Conservation (phyloP, 176 grass and related monocot species). For the Typha latifolia region DNA sequence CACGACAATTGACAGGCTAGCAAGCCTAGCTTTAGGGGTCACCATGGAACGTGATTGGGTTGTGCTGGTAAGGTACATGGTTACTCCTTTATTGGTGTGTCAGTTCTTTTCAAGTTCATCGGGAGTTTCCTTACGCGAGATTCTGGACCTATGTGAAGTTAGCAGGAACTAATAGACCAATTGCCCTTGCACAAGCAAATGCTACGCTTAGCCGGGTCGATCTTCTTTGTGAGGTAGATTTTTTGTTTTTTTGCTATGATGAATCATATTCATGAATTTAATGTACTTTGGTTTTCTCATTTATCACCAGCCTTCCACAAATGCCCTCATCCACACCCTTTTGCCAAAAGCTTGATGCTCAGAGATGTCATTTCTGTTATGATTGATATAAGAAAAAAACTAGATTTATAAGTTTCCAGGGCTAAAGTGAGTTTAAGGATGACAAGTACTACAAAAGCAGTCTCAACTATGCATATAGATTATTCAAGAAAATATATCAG, state of each 20-base stretch:
- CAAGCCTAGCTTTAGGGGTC: slow-evolving; percentile 78
- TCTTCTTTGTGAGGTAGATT: slow-evolving; percentile 70
- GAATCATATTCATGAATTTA: too few species aligned
- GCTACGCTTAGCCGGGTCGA: slow-evolving; percentile 79
- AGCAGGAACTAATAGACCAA: slow-evolving; percentile 79
- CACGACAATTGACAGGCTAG: slow-evolving; percentile 76
- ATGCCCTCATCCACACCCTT: too few species aligned
- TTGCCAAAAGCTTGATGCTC: too few species aligned
- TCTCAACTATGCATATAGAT: neutral
- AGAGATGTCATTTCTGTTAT: slow-evolving; percentile 6
- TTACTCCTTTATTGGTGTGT: neutral
- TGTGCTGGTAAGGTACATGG: slow-evolving; percentile 55
- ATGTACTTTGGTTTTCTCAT: too few species aligned
- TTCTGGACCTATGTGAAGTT: slow-evolving; percentile 46
- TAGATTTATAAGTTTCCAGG: neutral
- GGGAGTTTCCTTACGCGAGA: slow-evolving; percentile 5
- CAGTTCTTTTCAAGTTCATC: neutral
- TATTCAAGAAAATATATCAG: too few species aligned
- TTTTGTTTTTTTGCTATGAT: too few species aligned
- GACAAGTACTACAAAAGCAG: neutral
- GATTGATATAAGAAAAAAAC: neutral
- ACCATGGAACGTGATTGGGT: slow-evolving; percentile 94
- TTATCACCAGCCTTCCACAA: too few species aligned
- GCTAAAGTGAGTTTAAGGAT: neutral
- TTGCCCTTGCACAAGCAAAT: slow-evolving; percentile 94